Conservation (phyloP, 768 basidiomycete species). For the Pulveroboletus sp. region DNA sequence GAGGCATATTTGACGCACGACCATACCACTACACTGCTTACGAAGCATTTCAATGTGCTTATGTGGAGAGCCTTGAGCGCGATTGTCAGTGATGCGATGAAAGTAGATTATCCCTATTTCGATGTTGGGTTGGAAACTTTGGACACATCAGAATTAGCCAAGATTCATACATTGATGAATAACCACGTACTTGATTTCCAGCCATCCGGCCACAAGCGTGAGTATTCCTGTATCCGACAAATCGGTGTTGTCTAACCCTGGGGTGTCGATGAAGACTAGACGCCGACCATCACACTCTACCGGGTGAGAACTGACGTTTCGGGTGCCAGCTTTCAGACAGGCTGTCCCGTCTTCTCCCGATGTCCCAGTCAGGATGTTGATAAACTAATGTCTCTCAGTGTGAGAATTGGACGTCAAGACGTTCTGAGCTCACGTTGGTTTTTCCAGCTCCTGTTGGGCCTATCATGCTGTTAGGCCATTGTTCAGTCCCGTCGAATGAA, state of each 20-base stretch:
- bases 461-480: not conserved
- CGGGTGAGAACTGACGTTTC: not conserved
- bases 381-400: conserved; percentile 3
- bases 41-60: conserved; percentile 1
- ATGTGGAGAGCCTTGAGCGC: not conserved
- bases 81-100: conserved; percentile 8
- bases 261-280: conserved; percentile 6
- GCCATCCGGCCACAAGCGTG: not conserved
- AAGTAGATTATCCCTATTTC: conserved; percentile 4
- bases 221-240: not conserved
- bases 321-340: not conserved
- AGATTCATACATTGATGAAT: not conserved
- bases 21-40: not conserved
- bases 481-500: not conserved
- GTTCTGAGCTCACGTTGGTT: not conserved
- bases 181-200: not conserved
- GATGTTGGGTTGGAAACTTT: not conserved
- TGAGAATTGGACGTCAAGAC: not conserved
- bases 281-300: not conserved
- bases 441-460: conserved; percentile 8
- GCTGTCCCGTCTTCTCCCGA: not conserved
- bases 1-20: conserved; percentile 1
- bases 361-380: not conserved
- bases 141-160: not conserved
- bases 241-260: conserved; percentile 1